These are phyloP conservation scores for Populus pruinosa DNA, from an alignment of 345 rosid genomes.

Conservation along the genomic window DNA sequence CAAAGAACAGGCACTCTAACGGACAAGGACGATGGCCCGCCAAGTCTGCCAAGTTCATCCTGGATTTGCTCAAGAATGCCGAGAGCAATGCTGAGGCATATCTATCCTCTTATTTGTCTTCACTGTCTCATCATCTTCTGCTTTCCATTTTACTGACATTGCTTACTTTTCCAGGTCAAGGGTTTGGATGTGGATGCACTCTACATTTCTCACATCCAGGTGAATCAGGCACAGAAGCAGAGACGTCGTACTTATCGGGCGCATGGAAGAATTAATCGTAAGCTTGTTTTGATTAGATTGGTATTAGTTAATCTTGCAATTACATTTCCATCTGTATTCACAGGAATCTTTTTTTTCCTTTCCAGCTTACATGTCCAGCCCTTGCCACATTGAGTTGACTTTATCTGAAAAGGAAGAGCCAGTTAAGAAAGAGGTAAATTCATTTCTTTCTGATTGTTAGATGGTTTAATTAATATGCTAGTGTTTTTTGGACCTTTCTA, in stretches of 20 bases:
- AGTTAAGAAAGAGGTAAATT: constrained; percentile 83
- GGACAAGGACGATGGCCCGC: constrained; percentile 99
- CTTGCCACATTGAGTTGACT: constrained; percentile 87
- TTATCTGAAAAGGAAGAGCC: constrained; percentile 94
- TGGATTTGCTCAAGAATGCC: constrained; percentile 89
- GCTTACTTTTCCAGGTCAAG: constrained; percentile 52
- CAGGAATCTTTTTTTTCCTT: neutral
- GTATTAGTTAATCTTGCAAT: neutral
- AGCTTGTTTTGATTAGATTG: constrained; percentile 1
- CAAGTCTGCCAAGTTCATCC: constrained; percentile 80
- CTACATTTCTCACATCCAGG: constrained; percentile 80
- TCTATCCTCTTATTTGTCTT: neutral
- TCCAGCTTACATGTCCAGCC: constrained; percentile 95
- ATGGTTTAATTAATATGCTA: too few species aligned
- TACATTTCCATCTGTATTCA: neutral
- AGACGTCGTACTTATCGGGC: constrained; percentile 97
- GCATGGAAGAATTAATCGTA: constrained; percentile 97
- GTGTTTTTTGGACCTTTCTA: neutral
- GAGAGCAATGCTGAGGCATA: constrained; percentile 95
- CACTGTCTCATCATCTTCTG: too few species aligned
- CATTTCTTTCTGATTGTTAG: too few species aligned
- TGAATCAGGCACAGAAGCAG: constrained; percentile 93
- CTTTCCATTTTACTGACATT: neutral
- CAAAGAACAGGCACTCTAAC: constrained; percentile 91
- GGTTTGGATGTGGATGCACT: constrained; percentile 95